Evolutionary conservation across 371 early-diverging fungal species (phyloP).

Genomic region (Apophysomyces trapeziformis): DNA sequence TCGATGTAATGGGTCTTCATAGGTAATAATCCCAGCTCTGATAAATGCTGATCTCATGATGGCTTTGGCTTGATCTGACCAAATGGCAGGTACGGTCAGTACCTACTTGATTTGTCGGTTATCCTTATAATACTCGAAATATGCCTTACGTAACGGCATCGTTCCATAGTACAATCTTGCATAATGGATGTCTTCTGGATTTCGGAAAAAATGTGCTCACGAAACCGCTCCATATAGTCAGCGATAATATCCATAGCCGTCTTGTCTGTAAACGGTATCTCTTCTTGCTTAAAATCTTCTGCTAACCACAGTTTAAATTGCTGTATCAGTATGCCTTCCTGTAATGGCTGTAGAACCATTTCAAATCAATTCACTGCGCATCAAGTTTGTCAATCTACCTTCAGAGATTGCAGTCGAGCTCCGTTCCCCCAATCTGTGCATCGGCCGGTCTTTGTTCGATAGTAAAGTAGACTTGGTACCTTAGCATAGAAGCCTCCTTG

Average conservation of each 20-base stretch:
- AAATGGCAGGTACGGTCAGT: slow-evolving; percentile 56
- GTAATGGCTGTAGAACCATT: slow-evolving; percentile 16
- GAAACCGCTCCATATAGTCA: slow-evolving; percentile 45
- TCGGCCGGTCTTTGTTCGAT: slow-evolving; percentile 19
- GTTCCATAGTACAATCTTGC: slow-evolving; percentile 16
- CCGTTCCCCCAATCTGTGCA: slow-evolving; percentile 55
- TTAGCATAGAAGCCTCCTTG: slow-evolving; percentile 32
- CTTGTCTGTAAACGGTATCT: slow-evolving; percentile 32
- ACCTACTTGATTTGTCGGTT: slow-evolving; percentile 17
- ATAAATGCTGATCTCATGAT: slow-evolving; percentile 50
- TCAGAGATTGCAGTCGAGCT: slow-evolving; percentile 46
- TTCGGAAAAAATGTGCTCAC: slow-evolving; percentile 42
- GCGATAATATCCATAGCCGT: slow-evolving; percentile 33
- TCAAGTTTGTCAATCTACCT: slow-evolving; percentile 20
- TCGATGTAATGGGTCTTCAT: slow-evolving; percentile 46
- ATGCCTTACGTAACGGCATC: slow-evolving; percentile 30
- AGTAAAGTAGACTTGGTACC: slow-evolving; percentile 32
- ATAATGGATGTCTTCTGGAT: slow-evolving; percentile 29
- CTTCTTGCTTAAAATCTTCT: slow-evolving; percentile 35
- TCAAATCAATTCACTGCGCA: neutral
- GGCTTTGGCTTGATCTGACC: slow-evolving; percentile 53
- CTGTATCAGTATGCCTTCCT: slow-evolving; percentile 34
- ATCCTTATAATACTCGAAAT: neutral
- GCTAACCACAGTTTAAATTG: slow-evolving; percentile 53
- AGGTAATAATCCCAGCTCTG: slow-evolving; percentile 44